A percentile compares a stretch with the other conserved stretches of the same genome.
These are phyloP conservation scores for Desmodesmus armatus DNA, from an alignment of 139 green algal species.

Conservation along the genomic window DNA sequence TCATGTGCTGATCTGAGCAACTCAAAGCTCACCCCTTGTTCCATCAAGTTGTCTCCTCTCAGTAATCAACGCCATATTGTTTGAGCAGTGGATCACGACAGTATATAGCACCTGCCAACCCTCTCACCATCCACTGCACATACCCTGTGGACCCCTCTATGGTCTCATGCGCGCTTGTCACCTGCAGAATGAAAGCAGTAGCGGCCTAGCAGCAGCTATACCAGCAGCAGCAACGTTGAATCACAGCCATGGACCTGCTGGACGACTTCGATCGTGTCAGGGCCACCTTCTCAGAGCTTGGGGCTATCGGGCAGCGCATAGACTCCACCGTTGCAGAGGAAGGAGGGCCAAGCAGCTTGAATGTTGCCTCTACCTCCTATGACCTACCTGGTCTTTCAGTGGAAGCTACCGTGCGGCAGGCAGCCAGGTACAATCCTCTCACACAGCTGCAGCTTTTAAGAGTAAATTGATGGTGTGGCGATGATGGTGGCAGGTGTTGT, in stretches of 20 bases:
- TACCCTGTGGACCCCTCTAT: too few relatives aligned
- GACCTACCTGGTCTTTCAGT: conserved; percentile 43
- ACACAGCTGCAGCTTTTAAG: neutral
- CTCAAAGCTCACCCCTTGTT: too few relatives aligned
- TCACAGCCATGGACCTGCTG: conserved; percentile 43
- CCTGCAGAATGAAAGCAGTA: neutral
- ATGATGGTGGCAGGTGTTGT: neutral
- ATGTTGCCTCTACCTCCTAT: neutral
- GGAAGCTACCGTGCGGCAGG: conserved; percentile 43
- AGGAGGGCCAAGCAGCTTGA: neutral
- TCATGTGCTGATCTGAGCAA: too few relatives aligned
- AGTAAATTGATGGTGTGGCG: neutral
- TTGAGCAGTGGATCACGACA: too few relatives aligned
- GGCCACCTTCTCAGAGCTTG: conserved; percentile 32
- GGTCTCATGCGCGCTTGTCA: neutral
- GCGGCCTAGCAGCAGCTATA: neutral
- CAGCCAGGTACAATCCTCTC: conserved; percentile 25
- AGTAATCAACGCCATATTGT: too few relatives aligned
- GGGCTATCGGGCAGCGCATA: conserved; percentile 3
- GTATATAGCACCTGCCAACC: too few relatives aligned
- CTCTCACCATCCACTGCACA: too few relatives aligned
- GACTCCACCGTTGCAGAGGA: conserved; percentile 11
- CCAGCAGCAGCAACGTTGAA: too few relatives aligned
- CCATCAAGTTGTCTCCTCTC: too few relatives aligned
- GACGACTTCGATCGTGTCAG: conserved; percentile 41